phyloP scores from a whole-genome alignment of 2,329 filamentous ascomycete species.

The Fusarium aywerte region DNA sequence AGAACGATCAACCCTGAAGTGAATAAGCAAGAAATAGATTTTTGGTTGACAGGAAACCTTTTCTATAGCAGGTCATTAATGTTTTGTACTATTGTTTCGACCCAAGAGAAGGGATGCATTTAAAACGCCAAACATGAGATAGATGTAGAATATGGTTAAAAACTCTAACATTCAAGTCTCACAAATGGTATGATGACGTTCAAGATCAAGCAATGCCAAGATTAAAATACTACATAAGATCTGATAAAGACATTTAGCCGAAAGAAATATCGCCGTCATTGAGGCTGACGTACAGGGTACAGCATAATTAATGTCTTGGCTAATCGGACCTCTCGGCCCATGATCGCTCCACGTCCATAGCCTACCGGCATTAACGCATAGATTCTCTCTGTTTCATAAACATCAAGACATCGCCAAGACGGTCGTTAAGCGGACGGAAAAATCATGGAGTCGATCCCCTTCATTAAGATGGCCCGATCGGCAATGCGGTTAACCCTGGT shows the following conservation, averaged over 20 bases:
- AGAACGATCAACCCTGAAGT: too few species aligned
- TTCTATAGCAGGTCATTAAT: neutral
- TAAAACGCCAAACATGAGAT: neutral
- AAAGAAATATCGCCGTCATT: neutral
- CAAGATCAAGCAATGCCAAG: neutral
- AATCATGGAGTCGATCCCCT: constrained; percentile 28
- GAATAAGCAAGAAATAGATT: neutral
- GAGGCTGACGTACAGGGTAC: neutral
- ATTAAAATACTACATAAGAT: neutral
- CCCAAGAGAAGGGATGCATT: neutral
- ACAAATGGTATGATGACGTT: neutral
- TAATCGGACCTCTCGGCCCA: constrained; percentile 8
- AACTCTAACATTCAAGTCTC: neutral
- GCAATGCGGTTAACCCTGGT: constrained; percentile 10
- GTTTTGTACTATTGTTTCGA: neutral
- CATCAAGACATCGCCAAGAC: constrained; percentile 18
- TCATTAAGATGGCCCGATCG: constrained; percentile 37
- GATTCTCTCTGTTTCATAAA: constrained; percentile 15
- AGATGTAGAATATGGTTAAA: neutral
- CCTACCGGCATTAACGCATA: constrained; percentile 8
- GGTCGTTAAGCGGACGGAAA: constrained; percentile 39
- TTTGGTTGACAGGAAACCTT: neutral
- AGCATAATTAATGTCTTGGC: constrained; percentile 14
- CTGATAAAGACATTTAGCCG: neutral
- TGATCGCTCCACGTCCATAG: neutral